Percentiles rank a stretch among this genome's conserved stretches.
Evolutionary conservation across 1,284 basidiomycete genomes (phyloP).

Genomic region (Pseudozyma thailandica): DNA sequence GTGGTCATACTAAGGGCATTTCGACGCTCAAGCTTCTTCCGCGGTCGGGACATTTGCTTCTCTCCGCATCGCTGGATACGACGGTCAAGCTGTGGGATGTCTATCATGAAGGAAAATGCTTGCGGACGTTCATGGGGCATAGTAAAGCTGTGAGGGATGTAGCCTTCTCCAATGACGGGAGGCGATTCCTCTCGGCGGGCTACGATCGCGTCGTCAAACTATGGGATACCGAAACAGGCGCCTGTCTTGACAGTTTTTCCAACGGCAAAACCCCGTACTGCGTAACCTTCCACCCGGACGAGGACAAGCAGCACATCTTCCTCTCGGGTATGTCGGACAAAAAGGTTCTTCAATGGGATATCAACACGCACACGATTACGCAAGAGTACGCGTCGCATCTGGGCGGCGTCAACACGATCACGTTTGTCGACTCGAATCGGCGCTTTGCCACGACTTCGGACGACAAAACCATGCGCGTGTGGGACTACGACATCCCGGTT

Average conservation of each 20-base stretch:
- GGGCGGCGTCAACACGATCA: conserved; percentile 97
- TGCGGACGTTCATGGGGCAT: conserved; percentile 97
- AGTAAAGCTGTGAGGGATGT: conserved; percentile 95
- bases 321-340: conserved; percentile 99
- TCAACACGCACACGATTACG: conserved; percentile 88
- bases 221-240: conserved; percentile 98
- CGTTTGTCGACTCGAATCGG: conserved; percentile 93
- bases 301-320: conserved; percentile 95
- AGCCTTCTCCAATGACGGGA: conserved; percentile 91
- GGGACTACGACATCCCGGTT: conserved; percentile 90
- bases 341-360: conserved; percentile 99
- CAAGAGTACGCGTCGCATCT: conserved; percentile 99
- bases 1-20: conserved; percentile 95
- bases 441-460: conserved; percentile 98
- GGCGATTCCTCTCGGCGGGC: conserved; percentile 87
- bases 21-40: conserved; percentile 93
- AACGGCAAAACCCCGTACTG: conserved; percentile 97
- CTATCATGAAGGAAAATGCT: conserved; percentile 93
- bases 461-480: conserved; percentile 98
- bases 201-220: conserved; percentile 98
- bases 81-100: conserved; percentile 99
- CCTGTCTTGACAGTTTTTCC: conserved; percentile 92
- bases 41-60: conserved; percentile 87
- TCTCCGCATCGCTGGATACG: conserved; percentile 97
- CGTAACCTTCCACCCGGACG: conserved; percentile 92